Percentiles rank a stretch among this genome's conserved stretches.
These are phyloP conservation scores for Saccharomyces hybrid DNA, from an alignment of 1,139 yeast species.

Conservation along the genomic window DNA sequence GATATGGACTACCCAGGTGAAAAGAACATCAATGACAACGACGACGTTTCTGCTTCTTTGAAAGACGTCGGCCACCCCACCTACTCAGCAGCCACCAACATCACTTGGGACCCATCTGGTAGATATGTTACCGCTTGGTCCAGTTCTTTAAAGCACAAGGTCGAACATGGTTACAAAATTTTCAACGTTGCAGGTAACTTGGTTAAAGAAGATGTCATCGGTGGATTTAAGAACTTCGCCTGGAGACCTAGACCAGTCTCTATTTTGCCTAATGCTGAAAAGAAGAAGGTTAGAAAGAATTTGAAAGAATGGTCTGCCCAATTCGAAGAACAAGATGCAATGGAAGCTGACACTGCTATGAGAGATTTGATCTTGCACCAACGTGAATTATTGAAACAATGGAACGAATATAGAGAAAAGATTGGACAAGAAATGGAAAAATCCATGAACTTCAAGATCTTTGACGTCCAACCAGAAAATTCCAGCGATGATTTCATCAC, in stretches of 20 bases:
- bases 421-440: slow-evolving; percentile 11
- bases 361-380: slow-evolving; percentile 84
- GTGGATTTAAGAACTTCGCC: slow-evolving; percentile 77
- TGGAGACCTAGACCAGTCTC: slow-evolving; percentile 98
- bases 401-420: slow-evolving; percentile 66
- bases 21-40: slow-evolving; percentile 29
- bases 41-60: slow-evolving; percentile 45
- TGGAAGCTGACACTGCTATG: slow-evolving; percentile 92
- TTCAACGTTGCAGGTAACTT: slow-evolving; percentile 77
- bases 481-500: slow-evolving; percentile 37
- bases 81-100: slow-evolving; percentile 72
- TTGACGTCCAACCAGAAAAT: slow-evolving; percentile 35
- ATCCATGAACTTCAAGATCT: slow-evolving; percentile 18
- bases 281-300: slow-evolving; percentile 83
- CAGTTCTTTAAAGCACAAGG: slow-evolving; percentile 73
- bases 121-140: slow-evolving; percentile 86
- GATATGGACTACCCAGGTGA: slow-evolving; percentile 82
- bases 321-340: slow-evolving; percentile 91
- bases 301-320: slow-evolving; percentile 84
- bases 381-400: slow-evolving; percentile 74
- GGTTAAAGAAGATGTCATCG: slow-evolving; percentile 67
- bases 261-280: slow-evolving; percentile 63
- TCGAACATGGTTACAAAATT: slow-evolving; percentile 86
- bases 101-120: slow-evolving; percentile 96
- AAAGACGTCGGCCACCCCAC: slow-evolving; percentile 58